Evolutionary conservation across 2,329 filamentous ascomycete genomes (phyloP).

Genomic region (Colletotrichum sp.): DNA sequence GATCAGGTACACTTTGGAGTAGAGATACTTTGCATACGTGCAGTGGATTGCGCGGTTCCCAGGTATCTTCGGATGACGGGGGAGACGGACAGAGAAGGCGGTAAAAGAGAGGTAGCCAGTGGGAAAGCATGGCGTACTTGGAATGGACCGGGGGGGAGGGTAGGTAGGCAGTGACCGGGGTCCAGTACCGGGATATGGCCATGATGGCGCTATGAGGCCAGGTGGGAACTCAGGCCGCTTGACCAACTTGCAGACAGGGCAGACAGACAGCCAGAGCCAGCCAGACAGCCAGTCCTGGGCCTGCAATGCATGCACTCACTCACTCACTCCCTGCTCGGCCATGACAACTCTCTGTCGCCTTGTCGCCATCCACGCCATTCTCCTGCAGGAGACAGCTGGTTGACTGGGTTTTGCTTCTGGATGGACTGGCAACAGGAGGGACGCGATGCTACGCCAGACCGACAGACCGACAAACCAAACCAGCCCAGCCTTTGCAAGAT

Average conservation of each 20-base stretch:
- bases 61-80: neutral
- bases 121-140: neutral
- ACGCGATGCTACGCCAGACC: constrained; percentile 12
- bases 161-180: constrained; percentile 1
- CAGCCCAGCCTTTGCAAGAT: neutral
- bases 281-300: neutral
- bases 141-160: neutral
- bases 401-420: neutral
- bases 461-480: neutral
- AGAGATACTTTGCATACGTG: neutral
- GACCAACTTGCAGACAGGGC: constrained; percentile 4
- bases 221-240: neutral
- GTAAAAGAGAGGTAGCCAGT: neutral
- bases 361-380: neutral
- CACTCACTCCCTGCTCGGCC: neutral
- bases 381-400: neutral
- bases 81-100: neutral
- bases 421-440: neutral
- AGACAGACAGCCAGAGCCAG: neutral
- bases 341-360: neutral
- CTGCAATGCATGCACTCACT: neutral
- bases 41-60: neutral
- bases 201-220: neutral
- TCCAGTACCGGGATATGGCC: neutral
- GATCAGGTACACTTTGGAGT: neutral